These are phyloP conservation scores for Pseudotulostoma volvatum DNA, from an alignment of 495 filamentous ascomycete species.

Conservation along the genomic window DNA sequence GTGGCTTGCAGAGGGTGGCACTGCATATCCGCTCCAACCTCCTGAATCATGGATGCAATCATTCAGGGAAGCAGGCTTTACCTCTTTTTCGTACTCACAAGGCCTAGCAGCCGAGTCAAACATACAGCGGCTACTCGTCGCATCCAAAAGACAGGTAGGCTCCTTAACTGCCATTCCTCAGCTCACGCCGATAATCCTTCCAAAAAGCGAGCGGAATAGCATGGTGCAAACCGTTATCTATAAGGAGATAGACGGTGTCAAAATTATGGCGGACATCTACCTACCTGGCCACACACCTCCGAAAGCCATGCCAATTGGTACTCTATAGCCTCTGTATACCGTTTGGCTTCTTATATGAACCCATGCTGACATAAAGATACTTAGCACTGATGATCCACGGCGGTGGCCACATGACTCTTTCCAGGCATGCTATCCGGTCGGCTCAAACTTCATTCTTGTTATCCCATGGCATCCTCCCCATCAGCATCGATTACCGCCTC, in stretches of 20 bases:
- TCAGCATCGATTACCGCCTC: slow-evolving; percentile 36
- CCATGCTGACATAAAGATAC: slow-evolving; percentile 31
- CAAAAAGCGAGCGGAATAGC: too few relatives aligned
- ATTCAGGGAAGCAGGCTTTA: too few relatives aligned
- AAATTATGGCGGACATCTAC: slow-evolving; percentile 26
- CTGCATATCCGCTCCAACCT: slow-evolving; percentile 24
- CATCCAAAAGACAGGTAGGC: too few relatives aligned
- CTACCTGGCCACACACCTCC: slow-evolving; percentile 10
- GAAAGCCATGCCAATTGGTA: slow-evolving; percentile 10
- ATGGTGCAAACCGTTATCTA: slow-evolving; percentile 22
- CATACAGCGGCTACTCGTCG: slow-evolving; percentile 28
- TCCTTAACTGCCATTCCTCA: too few relatives aligned
- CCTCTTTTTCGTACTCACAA: too few relatives aligned
- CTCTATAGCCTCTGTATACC: not conserved
- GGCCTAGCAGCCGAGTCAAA: slow-evolving; percentile 30
- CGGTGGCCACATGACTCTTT: slow-evolving; percentile 30
- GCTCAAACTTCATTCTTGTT: slow-evolving; percentile 23
- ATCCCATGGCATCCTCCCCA: slow-evolving; percentile 25
- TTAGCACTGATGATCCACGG: slow-evolving; percentile 40
- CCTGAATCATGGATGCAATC: slow-evolving; percentile 27
- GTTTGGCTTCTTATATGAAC: too few relatives aligned
- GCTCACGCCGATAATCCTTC: too few relatives aligned
- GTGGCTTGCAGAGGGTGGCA: slow-evolving; percentile 36
- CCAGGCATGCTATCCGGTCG: slow-evolving; percentile 24
- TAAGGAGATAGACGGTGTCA: slow-evolving; percentile 14